Evolutionary conservation across 139 green algal genomes (phyloP), one percentile per base, ranked within the genome.

Genomic region (Coelastrella sp.): DNA sequence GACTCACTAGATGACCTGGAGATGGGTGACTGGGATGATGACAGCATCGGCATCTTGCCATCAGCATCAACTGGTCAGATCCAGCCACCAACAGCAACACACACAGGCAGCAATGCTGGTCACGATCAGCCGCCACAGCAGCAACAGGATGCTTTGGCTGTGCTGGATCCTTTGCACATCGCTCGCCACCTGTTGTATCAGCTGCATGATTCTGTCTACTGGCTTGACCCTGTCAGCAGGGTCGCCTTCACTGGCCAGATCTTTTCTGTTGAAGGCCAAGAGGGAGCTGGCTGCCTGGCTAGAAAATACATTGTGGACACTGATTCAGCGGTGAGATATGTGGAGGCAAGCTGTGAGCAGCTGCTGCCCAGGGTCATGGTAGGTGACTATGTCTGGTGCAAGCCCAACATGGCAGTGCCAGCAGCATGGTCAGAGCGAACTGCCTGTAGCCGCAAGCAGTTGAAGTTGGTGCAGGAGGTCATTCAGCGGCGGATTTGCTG

Each of bases 361-460:
- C 75, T 82, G 53, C 75, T 59, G 35, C 51, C 75, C 21, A 23
- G 53, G 51, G 32, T 82, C 40, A 30, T 15, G 2, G 4, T 40
- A 2, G 75, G 75, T 4, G 75, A 82, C 8, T 69, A 25, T 19
- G 75, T 82, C 34, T 82, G 75, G 75, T 69, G 51, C 75, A 71
- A 71, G 75, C 75, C 75, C 0, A 38, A 60, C 50, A 81, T 67
- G 48, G 50, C 50, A 5, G 17, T 25, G 4, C 17, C 7, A 17
- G 62, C 50, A 68, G 50, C 73, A 53, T 34, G 32, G 35, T 48
- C 5, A 32, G 30, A 2, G 5, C 32, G 32, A 64, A 64, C 53
- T 9, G 17, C 53, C 21, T 21, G 34, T 19, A 69, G 27, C 5
- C 17, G 5, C 27, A 19, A n/a, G 48, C 73, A 81, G 37, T 35